Conservation (phyloP, 225 moss, liverwort and hornwort species). For the Neckera pumila region DNA sequence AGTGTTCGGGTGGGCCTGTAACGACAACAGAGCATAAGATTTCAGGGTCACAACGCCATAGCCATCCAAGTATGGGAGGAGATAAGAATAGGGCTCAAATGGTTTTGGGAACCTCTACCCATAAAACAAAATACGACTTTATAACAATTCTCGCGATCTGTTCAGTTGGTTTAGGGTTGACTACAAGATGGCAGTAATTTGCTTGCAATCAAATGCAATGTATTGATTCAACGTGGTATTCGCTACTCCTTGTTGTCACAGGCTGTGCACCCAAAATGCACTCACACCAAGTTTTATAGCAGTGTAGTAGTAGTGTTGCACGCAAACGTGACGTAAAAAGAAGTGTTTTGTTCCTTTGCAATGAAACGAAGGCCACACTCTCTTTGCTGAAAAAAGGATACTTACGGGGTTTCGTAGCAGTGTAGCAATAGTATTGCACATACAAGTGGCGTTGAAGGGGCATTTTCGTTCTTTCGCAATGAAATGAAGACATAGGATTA, state of each 20-base stretch:
- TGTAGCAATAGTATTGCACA: background rate
- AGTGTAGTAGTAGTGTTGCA: background rate
- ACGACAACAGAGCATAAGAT: background rate
- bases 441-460: too few species aligned
- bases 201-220: background rate
- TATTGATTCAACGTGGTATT: background rate
- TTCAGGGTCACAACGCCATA: too few species aligned
- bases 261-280: background rate
- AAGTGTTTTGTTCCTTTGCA: too few species aligned
- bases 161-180: background rate
- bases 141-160: background rate
- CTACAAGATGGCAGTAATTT: too few species aligned
- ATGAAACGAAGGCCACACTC: background rate
- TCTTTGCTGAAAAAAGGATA: background rate
- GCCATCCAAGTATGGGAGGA: background rate
- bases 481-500: background rate
- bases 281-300: too few species aligned
- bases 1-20: constrained; percentile 52
- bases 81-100: too few species aligned
- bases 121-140: background rate
- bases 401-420: background rate
- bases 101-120: too few species aligned
- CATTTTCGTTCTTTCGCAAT: background rate
- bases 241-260: too few species aligned
- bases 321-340: background rate